Conservation (phyloP, 1,139 yeast genomes). For the Hanseniaspora sp. region DNA sequence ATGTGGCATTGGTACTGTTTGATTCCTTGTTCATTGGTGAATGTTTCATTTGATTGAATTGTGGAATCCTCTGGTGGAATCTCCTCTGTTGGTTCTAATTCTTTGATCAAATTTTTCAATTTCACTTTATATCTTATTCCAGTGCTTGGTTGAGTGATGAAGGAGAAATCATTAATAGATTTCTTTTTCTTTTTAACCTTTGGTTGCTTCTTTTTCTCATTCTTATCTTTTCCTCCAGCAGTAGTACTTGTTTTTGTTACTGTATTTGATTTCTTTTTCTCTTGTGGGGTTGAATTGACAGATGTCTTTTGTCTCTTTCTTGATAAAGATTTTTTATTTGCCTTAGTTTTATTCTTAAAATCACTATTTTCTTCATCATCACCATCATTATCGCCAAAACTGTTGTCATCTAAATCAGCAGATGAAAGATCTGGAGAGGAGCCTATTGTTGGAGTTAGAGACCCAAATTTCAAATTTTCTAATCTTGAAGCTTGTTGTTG, state of each 20-base stretch:
- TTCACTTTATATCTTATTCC: conserved; percentile 6
- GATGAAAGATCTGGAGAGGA: conserved; percentile 2
- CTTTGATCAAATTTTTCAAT: conserved; percentile 12
- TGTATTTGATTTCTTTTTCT: not conserved
- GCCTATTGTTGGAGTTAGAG: conserved; percentile 9
- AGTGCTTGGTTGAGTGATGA: conserved; percentile 11
- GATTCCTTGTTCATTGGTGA: conserved; percentile 27
- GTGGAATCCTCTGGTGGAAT: conserved; percentile 17
- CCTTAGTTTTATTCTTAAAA: not conserved
- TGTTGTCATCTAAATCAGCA: not conserved
- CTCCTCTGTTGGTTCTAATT: not conserved
- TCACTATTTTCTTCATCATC: not conserved
- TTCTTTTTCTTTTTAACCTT: conserved; percentile 11
- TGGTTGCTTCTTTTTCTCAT: not conserved
- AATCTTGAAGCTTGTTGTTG: not conserved
- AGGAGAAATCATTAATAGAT: conserved; percentile 10
- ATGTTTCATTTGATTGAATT: conserved; percentile 26
- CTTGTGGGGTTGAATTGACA: not conserved
- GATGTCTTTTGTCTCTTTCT: not conserved
- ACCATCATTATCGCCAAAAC: not conserved
- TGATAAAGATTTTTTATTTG: not conserved
- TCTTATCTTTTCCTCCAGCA: not conserved
- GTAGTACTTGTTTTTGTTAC: not conserved
- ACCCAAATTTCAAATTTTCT: conserved; percentile 7
- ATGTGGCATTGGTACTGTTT: conserved; percentile 30